Evolutionary conservation across 371 early-diverging fungal genomes (phyloP), one percentile per base, ranked within the genome.

Genomic region (Apophysomyces trapeziformis): DNA sequence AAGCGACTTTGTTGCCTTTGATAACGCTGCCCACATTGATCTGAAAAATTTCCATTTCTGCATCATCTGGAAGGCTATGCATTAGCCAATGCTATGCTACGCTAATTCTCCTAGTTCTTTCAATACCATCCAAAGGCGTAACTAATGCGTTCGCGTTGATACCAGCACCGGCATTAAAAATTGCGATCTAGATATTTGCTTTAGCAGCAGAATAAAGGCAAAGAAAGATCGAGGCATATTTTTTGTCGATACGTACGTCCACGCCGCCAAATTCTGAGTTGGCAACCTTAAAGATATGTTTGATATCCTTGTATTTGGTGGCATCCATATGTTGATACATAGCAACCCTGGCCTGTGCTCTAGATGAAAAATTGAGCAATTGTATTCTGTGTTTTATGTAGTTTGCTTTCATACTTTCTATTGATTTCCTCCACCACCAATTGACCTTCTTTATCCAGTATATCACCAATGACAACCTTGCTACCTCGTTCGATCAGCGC

Each of bases 11-110:
- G 26, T 73, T 79, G 0, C 78, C 77, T 50, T 88, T 80, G 57
- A 94, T 81, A 6, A 92, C 88, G 21, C 88, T 85, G 4, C 74
- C 82, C 3, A 90, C 67, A 73, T 93, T 91, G 59, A 92, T 80
- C 60, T 88, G 79, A 7, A 93, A 65, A 14, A 87, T 87, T 8
- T 73, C 78, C n/a, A 68, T 68, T 13, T 77, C 77, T 21, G 57
- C 8, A 26, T 61, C 57, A 65, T 74, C 72, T 67, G 41, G 18
- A 38, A 36, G 38, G 14, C 3, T 43, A 46, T 44, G 32, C 1
- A 26, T 26, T 1, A 26, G 32, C 32, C 32, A 26, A 26, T 26
- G 32, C 32, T 26, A 26, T 26, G 32, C 32, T 26, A 26, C 32
- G 32, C 32, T 26, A 26, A 26, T 26, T 26, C 32, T 26, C 32